Evolutionary conservation across 2,329 filamentous ascomycete genomes (phyloP).

Genomic region (Ampelomyces quisqualis): DNA sequence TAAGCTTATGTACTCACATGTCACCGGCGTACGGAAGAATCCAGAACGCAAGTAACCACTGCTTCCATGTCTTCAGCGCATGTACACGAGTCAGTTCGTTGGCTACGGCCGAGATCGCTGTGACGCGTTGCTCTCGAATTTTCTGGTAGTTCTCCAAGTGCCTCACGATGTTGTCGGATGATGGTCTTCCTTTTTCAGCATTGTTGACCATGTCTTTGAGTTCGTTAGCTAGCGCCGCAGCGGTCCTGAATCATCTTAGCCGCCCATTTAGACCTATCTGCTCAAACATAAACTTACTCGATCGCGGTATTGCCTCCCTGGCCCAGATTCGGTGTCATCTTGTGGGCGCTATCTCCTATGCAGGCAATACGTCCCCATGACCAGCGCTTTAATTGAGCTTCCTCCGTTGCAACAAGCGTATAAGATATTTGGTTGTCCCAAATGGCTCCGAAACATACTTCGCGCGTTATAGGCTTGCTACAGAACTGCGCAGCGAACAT

Average conservation of each 20-base stretch:
- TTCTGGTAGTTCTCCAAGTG: slow-evolving; percentile 13
- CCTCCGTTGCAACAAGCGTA: slow-evolving; percentile 34
- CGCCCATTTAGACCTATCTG: neutral
- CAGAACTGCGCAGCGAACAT: slow-evolving; percentile 24
- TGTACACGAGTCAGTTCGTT: slow-evolving; percentile 11
- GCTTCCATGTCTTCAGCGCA: slow-evolving; percentile 12
- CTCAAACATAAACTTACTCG: slow-evolving; percentile 1
- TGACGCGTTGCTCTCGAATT: slow-evolving; percentile 8
- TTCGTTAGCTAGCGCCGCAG: slow-evolving; percentile 17
- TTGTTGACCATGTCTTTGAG: slow-evolving; percentile 12
- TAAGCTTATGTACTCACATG: slow-evolving; percentile 11
- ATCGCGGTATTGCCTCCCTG: slow-evolving; percentile 22
- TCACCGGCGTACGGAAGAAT: slow-evolving; percentile 12
- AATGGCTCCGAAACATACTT: slow-evolving; percentile 38
- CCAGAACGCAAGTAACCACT: slow-evolving; percentile 11
- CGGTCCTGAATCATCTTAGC: slow-evolving; percentile 4
- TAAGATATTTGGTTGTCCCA: slow-evolving; percentile 27
- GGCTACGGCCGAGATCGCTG: slow-evolving; percentile 6
- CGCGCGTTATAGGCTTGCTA: slow-evolving; percentile 24
- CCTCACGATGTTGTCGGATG: slow-evolving; percentile 7
- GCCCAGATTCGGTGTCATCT: slow-evolving; percentile 32
- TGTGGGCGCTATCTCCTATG: slow-evolving; percentile 48
- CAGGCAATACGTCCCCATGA: slow-evolving; percentile 43
- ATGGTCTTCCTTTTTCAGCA: slow-evolving; percentile 11
- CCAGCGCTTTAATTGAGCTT: slow-evolving; percentile 45